Base-by-base conservation (phyloP, 2,329 filamentous ascomycete species). In the Fusarium subtropicale region DNA sequence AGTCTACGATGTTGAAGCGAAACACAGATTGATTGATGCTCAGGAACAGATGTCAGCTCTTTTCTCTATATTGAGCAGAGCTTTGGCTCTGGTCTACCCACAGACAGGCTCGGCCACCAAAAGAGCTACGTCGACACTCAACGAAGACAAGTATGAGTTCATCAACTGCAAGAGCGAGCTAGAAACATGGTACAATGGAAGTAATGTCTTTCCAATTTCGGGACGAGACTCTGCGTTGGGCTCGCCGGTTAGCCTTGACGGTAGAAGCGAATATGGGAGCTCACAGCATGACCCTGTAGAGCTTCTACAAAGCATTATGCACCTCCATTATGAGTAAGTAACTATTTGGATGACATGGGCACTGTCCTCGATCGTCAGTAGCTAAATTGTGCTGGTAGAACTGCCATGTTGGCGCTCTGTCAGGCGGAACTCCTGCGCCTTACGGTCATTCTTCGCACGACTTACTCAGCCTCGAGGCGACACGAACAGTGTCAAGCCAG, bases 321-420 rank as follows among this genome's bases (percentile, higher is more conserved):
- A 54, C 7, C 3, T 28, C 8, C 51, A 54, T 34, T 54, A 54
- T 34, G 28, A 54, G 51, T 54, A 44, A 26, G 51, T 44, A 8
- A 10, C 28, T 20, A 15, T 31, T 13, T n/a, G 13, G 4, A 7
- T 34, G 10, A 1, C 5, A 18, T 15, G 7, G 5, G 10, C 3
- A 22, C 3, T 26, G 11, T 2, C 2, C 18, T 18, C 31, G 18
- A 31, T 31, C 11, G 1, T n/a, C 24, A n/a, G 16, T 51, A 53
- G 44, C 38, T 44, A 5, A 54, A 2, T 2, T 44, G 5, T 20
- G 11, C 15, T 5, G 20, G 26, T 28, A 54, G 51, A 7, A 28
- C 51, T 34, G 22, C 38, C 7, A 54, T 54, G 51, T 12, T 54
- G 11, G 16, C 38, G 3, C 51, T 54, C 20, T 44, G 38, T 28